Evolutionary conservation across 176 grass and related monocot species (phyloP).

Genomic region (Ensete ventricosum): DNA sequence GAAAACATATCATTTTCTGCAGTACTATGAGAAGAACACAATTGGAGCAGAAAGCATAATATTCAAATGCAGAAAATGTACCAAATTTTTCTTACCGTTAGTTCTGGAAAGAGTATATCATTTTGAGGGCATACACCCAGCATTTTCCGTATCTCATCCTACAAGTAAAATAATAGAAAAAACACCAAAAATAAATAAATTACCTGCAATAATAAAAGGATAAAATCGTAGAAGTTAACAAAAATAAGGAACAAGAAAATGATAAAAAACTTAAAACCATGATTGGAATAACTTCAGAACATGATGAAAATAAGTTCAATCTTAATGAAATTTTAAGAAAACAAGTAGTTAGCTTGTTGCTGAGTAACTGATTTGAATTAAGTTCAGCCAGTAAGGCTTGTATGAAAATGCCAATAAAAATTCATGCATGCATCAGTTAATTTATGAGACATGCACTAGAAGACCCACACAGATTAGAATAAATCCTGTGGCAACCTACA

Average conservation of each 20-base stretch:
- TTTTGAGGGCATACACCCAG: constrained; percentile 45
- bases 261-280: too few relatives aligned
- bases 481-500: too few relatives aligned
- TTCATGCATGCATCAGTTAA: too few relatives aligned
- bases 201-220: background rate
- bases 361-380: too few relatives aligned
- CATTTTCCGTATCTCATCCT: constrained; percentile 47
- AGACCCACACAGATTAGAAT: too few relatives aligned
- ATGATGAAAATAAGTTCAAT: too few relatives aligned
- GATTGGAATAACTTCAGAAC: too few relatives aligned
- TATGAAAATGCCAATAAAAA: too few relatives aligned
- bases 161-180: constrained; percentile 19
- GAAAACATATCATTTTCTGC: background rate
- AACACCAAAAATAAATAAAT: background rate
- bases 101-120: constrained; percentile 41
- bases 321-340: too few relatives aligned
- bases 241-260: background rate
- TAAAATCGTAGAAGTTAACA: background rate
- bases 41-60: background rate
- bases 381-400: too few relatives aligned
- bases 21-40: background rate
- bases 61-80: background rate
- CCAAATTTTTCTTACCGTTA: constrained; percentile 28
- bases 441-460: too few relatives aligned
- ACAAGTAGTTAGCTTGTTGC: too few relatives aligned